These are phyloP conservation scores for Orbilia brochopaga DNA, from an alignment of 2,329 filamentous ascomycete species.

Conservation along the genomic window DNA sequence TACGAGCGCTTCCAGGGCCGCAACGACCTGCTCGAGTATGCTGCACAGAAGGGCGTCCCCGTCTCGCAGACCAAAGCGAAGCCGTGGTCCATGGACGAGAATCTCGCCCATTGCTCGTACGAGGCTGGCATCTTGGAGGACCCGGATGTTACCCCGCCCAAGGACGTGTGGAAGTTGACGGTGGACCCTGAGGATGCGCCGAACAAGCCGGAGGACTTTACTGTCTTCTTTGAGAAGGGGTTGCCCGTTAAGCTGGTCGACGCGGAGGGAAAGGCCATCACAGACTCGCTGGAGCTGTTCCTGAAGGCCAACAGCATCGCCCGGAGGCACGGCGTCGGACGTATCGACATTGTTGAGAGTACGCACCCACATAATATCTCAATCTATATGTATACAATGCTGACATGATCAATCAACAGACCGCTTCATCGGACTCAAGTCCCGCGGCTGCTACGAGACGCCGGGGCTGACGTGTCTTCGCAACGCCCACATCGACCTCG, in stretches of 20 bases:
- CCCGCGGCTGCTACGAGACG: slow-evolving; percentile 79
- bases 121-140: slow-evolving; percentile 78
- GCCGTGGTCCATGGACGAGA: slow-evolving; percentile 72
- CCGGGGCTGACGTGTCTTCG: slow-evolving; percentile 66
- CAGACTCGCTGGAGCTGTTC: slow-evolving; percentile 75
- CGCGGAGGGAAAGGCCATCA: slow-evolving; percentile 67
- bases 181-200: slow-evolving; percentile 73
- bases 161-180: slow-evolving; percentile 81
- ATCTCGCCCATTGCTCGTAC: slow-evolving; percentile 78
- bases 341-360: slow-evolving; percentile 79
- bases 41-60: slow-evolving; percentile 70
- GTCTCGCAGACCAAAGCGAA: slow-evolving; percentile 75
- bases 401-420: slow-evolving; percentile 59
- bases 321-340: slow-evolving; percentile 74
- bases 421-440: slow-evolving; percentile 80
- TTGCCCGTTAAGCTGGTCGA: slow-evolving; percentile 72
- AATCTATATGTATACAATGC: slow-evolving; percentile 55
- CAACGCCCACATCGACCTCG: slow-evolving; percentile 67
- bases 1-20: slow-evolving; percentile 74
- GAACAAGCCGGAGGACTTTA: slow-evolving; percentile 73
- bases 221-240: slow-evolving; percentile 74
- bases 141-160: slow-evolving; percentile 69
- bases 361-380: slow-evolving; percentile 32
- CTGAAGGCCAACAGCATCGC: slow-evolving; percentile 73
- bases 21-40: slow-evolving; percentile 75